These are phyloP conservation scores for Bassia scoparia DNA, from an alignment of 148 eudicot species.

Conservation along the genomic window DNA sequence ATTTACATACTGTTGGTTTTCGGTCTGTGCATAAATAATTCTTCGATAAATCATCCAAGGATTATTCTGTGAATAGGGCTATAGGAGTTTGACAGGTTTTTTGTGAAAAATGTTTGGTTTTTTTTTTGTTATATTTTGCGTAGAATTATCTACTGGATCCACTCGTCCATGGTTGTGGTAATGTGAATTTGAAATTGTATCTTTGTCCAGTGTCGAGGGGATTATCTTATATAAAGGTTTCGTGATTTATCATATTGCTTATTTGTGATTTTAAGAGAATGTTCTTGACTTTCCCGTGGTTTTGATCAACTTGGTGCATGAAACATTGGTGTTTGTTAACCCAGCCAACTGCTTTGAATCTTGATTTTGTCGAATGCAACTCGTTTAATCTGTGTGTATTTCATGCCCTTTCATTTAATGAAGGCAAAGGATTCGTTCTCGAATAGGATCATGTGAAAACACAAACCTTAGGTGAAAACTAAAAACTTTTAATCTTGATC, in stretches of 20 bases:
- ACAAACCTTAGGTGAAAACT: too few species aligned
- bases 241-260: too few species aligned
- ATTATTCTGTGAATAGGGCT: conserved; percentile 6
- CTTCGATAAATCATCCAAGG: not conserved
- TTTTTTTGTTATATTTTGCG: conserved; percentile 12
- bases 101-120: conserved; percentile 3
- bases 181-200: conserved; percentile 6
- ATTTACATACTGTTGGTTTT: not conserved
- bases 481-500: too few species aligned
- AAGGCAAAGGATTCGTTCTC: too few species aligned
- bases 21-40: not conserved
- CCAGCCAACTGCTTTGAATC: too few species aligned
- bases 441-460: too few species aligned
- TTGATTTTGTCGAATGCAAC: too few species aligned
- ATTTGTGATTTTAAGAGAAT: not conserved
- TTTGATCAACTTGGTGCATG: too few species aligned
- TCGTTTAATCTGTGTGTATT: too few species aligned
- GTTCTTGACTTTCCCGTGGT: too few species aligned
- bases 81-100: conserved; percentile 5
- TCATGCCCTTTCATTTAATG: too few species aligned
- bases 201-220: not conserved
- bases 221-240: not conserved
- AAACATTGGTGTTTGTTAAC: too few species aligned
- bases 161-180: not conserved
- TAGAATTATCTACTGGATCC: not conserved